phyloP scores from a whole-genome alignment of 805 yeast species.

The Hanseniaspora lindneri region DNA sequence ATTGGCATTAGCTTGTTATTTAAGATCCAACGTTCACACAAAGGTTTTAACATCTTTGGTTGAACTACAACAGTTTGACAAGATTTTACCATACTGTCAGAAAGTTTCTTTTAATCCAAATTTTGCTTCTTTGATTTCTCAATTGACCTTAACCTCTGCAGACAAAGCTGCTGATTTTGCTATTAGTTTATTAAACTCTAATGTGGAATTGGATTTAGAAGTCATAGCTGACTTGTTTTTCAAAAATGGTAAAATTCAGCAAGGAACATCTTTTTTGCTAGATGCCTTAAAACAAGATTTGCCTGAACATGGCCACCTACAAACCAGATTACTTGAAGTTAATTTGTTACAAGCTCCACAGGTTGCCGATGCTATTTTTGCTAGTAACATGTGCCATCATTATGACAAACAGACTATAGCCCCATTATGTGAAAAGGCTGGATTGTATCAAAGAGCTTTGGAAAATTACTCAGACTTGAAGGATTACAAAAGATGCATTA shows the following conservation, averaged over 20 bases:
- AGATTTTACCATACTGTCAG: conserved; percentile 85
- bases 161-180: conserved; percentile 98
- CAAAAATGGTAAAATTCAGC: conserved; percentile 87
- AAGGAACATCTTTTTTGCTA: conserved; percentile 91
- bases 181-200: conserved; percentile 55
- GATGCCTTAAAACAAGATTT: conserved; percentile 90
- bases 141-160: conserved; percentile 84
- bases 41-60: conserved; percentile 89
- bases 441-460: conserved; percentile 85
- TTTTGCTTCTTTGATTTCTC: conserved; percentile 77
- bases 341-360: conserved; percentile 94
- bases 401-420: conserved; percentile 92
- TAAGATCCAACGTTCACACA: conserved; percentile 68
- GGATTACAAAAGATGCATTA: conserved; percentile 90
- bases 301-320: conserved; percentile 91
- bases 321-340: conserved; percentile 85
- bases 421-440: conserved; percentile 87
- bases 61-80: conserved; percentile 91
- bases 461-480: conserved; percentile 90
- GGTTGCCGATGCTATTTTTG: conserved; percentile 97
- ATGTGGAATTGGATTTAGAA: conserved; percentile 61
- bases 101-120: conserved; percentile 83
- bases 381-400: conserved; percentile 89
- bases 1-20: conserved; percentile 80
- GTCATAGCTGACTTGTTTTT: conserved; percentile 85